Evolutionary conservation across 768 basidiomycete genomes (phyloP), one percentile per base, ranked within the genome.

Genomic region (Pleurotus ostreatus): DNA sequence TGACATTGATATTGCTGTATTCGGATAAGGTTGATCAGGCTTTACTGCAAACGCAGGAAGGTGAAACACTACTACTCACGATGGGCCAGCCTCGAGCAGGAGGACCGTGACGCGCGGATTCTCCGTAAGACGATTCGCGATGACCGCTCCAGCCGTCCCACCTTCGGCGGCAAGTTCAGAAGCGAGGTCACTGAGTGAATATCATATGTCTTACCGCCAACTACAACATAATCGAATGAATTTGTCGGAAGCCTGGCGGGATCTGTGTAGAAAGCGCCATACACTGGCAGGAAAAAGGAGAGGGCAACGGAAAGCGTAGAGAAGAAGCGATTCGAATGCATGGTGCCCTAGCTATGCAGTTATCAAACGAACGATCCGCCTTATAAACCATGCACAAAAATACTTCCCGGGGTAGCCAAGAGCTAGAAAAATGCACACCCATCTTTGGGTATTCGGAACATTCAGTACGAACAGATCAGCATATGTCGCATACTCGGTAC

Each of bases 51-150:
- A 16, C 22, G 30, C n/a, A 11, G n/a, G 5, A 23, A 25, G 20
- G 25, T 20, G 15, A 13, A 54, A 43, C 39, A 46, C 25, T n/a
- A 16, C 52, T 1, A 44, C 54, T 46, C 22, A 55, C 54, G 54
- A 46, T 18, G 20, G 40, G 9, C 54, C 54, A 13, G 43, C 54
- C 30, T 55, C 54, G 43, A 55, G 15, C 23, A 55, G 20, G 16
- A 55, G 43, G 20, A 55, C 54, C 8, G 40, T 30, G 43, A 46
- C n/a, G 22, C n/a, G 5, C 22, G 43, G 22, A 34, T 55, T 23
- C 37, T 55, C 54, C 8, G 54, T 55, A 25, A 55, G 54, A 6
- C 54, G 40, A 30, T 46, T 55, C n/a, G 54, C 54, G 18, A 55
- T n/a, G 12, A 55, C 54, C 15, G 41, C 44, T 9, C 54, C 54